Evolutionary conservation across 805 yeast genomes (phyloP).

Genomic region (Saitoella complicata): DNA sequence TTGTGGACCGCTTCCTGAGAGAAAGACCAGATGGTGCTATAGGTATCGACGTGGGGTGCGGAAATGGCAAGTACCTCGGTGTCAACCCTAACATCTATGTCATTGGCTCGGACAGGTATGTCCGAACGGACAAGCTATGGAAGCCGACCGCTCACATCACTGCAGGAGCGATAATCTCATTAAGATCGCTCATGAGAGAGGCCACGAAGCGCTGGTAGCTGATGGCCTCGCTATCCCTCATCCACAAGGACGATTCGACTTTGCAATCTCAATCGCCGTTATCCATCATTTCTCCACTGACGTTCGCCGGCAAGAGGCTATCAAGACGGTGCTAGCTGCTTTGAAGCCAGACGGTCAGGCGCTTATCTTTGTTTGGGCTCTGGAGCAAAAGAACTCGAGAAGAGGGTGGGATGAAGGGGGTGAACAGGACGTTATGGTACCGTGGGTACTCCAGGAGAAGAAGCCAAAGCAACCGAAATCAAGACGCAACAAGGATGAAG

Average conservation of each 20-base stretch:
- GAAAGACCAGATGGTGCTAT: constrained; percentile 36
- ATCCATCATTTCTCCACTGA: constrained; percentile 87
- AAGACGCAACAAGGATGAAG: not conserved
- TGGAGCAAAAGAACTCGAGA: constrained; percentile 75
- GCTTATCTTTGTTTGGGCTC: constrained; percentile 87
- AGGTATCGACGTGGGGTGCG: constrained; percentile 93
- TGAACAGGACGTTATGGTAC: constrained; percentile 87
- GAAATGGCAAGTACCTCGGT: constrained; percentile 81
- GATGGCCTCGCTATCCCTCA: constrained; percentile 65
- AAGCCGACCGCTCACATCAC: not conserved
- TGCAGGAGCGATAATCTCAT: constrained; percentile 14
- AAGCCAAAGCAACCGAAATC: constrained; percentile 13
- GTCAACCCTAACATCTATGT: constrained; percentile 53
- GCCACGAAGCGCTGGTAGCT: constrained; percentile 50
- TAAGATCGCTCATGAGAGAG: constrained; percentile 27
- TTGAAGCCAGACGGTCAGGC: constrained; percentile 48
- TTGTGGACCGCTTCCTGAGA: constrained; percentile 56
- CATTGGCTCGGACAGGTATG: constrained; percentile 40
- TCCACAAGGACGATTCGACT: constrained; percentile 38
- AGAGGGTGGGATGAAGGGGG: constrained; percentile 84
- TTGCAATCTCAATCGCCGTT: constrained; percentile 90
- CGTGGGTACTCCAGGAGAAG: constrained; percentile 64
- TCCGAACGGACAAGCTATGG: constrained; percentile 2
- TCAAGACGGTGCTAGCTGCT: constrained; percentile 46
- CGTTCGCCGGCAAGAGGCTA: constrained; percentile 63